Conservation (phyloP, 2,329 filamentous ascomycete genomes). For the Cercospora sp. region DNA sequence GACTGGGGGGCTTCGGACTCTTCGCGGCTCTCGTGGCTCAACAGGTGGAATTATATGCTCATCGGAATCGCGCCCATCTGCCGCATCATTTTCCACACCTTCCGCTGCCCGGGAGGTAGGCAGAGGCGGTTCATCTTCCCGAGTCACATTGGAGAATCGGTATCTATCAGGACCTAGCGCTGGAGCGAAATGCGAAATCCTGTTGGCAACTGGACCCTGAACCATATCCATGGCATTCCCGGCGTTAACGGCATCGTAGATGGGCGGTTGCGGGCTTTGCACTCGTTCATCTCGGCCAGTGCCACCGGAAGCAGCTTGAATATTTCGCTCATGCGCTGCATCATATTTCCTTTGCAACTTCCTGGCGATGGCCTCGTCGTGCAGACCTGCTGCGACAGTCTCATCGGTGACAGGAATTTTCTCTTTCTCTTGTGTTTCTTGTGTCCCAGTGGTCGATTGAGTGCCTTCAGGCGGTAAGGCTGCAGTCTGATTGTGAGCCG, state of each 20-base stretch:
- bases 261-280: slow-evolving; percentile 11
- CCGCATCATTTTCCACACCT: neutral
- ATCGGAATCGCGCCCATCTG: slow-evolving; percentile 2
- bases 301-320: neutral
- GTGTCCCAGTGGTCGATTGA: neutral
- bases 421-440: slow-evolving; percentile 6
- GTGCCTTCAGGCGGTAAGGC: neutral
- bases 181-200: slow-evolving; percentile 11
- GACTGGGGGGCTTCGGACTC: neutral
- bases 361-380: slow-evolving; percentile 7
- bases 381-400: slow-evolving; percentile 6
- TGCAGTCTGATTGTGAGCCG: neutral
- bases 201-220: slow-evolving; percentile 2
- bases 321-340: slow-evolving; percentile 9
- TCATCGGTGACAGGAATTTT: slow-evolving; percentile 9
- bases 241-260: slow-evolving; percentile 7
- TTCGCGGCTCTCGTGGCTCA: neutral
- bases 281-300: neutral
- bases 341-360: slow-evolving; percentile 12
- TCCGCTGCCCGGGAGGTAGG: neutral
- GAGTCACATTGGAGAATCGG: slow-evolving; percentile 8
- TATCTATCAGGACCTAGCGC: slow-evolving; percentile 8
- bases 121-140: slow-evolving; percentile 9
- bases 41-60: slow-evolving; percentile 2
- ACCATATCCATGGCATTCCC: slow-evolving; percentile 12